phyloP scores from a whole-genome alignment of 192 early-diverging fungal species.

The Coemansia sp. region DNA sequence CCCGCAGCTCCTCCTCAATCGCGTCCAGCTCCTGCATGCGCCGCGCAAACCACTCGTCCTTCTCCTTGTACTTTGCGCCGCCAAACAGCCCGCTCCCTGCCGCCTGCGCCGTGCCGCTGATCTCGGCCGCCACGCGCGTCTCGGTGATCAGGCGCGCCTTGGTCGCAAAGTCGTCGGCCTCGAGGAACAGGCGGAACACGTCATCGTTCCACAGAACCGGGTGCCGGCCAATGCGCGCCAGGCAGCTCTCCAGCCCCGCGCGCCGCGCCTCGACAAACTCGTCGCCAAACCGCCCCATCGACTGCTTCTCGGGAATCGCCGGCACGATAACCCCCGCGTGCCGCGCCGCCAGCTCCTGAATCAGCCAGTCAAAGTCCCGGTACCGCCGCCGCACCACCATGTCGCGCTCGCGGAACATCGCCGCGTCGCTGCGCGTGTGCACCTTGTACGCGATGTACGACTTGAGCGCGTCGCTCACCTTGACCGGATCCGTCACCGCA shows the following conservation, averaged over 20 bases:
- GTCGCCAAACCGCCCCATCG: conserved; percentile 88
- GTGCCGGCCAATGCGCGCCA: conserved; percentile 77
- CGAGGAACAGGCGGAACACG: conserved; percentile 83
- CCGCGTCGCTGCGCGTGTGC: conserved; percentile 75
- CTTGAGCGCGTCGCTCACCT: conserved; percentile 85
- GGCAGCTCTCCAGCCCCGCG: conserved; percentile 77
- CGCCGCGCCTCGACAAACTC: conserved; percentile 92
- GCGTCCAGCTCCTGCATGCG: conserved; percentile 73
- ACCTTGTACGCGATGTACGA: conserved; percentile 88
- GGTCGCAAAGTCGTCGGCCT: conserved; percentile 78
- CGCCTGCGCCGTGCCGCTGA: conserved; percentile 36
- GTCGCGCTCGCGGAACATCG: conserved; percentile 72
- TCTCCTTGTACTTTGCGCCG: conserved; percentile 69
- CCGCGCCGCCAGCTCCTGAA: conserved; percentile 69
- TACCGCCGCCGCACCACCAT: conserved; percentile 86
- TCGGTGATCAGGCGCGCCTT: conserved; percentile 52
- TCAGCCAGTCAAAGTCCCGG: conserved; percentile 93
- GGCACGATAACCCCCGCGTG: conserved; percentile 91
- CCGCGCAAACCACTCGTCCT: conserved; percentile 76
- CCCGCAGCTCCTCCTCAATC: conserved; percentile 74
- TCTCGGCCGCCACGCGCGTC: conserved; percentile 30
- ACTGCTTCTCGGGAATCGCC: conserved; percentile 92
- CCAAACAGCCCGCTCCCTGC: conserved; percentile 59
- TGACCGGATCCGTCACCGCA: conserved; percentile 81
- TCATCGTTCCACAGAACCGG: conserved; percentile 79